These are phyloP conservation scores for Vanilla planifolia DNA, from an alignment of 106 monocot genomes.

Conservation along the genomic window DNA sequence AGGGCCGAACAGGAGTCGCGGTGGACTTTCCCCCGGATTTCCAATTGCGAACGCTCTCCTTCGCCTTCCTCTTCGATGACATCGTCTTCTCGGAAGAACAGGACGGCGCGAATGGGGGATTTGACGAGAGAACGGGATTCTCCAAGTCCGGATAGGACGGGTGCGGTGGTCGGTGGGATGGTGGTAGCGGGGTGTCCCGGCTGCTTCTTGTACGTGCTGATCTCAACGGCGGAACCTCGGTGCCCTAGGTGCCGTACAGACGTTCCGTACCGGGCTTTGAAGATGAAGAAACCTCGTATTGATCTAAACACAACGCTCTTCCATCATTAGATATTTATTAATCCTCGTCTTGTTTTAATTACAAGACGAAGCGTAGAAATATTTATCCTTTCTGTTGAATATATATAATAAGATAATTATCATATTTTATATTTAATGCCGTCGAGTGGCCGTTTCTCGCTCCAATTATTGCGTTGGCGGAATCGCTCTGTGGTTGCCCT, in stretches of 20 bases:
- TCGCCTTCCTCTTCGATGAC: conserved; percentile 20
- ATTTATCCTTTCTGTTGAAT: too few relatives aligned
- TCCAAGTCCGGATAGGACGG: not conserved
- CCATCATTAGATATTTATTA: too few relatives aligned
- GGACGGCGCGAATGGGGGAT: not conserved
- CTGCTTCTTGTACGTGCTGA: conserved; percentile 76
- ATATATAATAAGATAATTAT: too few relatives aligned
- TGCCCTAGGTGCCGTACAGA: conserved; percentile 47
- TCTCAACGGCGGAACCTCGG: conserved; percentile 37
- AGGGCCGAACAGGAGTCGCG: conserved; percentile 19
- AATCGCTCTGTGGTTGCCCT: too few relatives aligned
- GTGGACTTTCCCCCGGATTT: not conserved
- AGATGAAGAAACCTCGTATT: conserved; percentile 38
- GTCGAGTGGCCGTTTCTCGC: too few relatives aligned
- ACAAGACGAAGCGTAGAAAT: too few relatives aligned
- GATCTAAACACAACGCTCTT: conserved; percentile 61
- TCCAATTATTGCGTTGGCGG: too few relatives aligned
- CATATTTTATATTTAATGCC: too few relatives aligned
- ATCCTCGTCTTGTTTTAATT: too few relatives aligned
- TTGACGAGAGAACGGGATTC: not conserved
- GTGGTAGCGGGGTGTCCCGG: conserved; percentile 46
- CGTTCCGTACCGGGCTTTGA: conserved; percentile 14
- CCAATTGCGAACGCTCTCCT: conserved; percentile 15
- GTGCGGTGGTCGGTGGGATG: conserved; percentile 12
- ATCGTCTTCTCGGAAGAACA: conserved; percentile 15